Evolutionary conservation across 805 yeast genomes (phyloP).

Genomic region (Metschnikowia vanudenii): DNA sequence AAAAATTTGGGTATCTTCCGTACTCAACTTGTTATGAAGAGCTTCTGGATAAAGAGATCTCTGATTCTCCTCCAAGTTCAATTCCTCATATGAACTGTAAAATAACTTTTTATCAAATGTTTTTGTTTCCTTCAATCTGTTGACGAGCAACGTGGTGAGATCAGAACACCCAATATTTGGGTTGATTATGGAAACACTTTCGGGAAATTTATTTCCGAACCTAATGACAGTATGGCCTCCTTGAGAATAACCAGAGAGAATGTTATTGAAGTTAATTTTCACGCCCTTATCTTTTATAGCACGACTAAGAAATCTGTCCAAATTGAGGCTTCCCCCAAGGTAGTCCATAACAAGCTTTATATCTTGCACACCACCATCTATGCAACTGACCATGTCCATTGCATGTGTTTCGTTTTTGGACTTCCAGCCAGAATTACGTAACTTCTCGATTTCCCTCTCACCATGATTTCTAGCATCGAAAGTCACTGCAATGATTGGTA

Average conservation of each 20-base stretch:
- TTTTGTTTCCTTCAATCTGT: slow-evolving; percentile 31
- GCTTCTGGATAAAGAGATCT: slow-evolving; percentile 31
- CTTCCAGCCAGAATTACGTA: slow-evolving; percentile 44
- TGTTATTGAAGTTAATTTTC: slow-evolving; percentile 32
- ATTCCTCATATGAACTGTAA: slow-evolving; percentile 34
- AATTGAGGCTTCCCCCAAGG: slow-evolving; percentile 41
- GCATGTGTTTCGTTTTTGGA: slow-evolving; percentile 51
- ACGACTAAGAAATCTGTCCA: slow-evolving; percentile 26
- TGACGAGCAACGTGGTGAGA: slow-evolving; percentile 43
- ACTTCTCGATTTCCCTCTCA: slow-evolving; percentile 35
- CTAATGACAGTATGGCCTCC: slow-evolving; percentile 59
- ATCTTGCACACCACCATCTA: slow-evolving; percentile 50
- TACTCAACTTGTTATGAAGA: slow-evolving; percentile 30
- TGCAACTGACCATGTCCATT: slow-evolving; percentile 45
- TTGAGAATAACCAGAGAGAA: slow-evolving; percentile 50
- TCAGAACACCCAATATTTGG: slow-evolving; percentile 54
- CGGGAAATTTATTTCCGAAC: slow-evolving; percentile 39
- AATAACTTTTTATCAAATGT: slow-evolving; percentile 31
- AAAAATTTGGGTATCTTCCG: slow-evolving; percentile 30
- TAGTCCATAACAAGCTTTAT: slow-evolving; percentile 43
- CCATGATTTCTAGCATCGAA: slow-evolving; percentile 62
- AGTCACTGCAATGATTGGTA: slow-evolving; percentile 46
- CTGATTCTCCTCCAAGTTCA: slow-evolving; percentile 29
- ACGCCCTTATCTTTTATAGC: slow-evolving; percentile 19
- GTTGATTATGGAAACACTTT: slow-evolving; percentile 38